Percentiles rank a stretch among this genome's conserved stretches.
phyloP scores from a whole-genome alignment of 2,329 filamentous ascomycete genomes.

The Ascomycota sp. region DNA sequence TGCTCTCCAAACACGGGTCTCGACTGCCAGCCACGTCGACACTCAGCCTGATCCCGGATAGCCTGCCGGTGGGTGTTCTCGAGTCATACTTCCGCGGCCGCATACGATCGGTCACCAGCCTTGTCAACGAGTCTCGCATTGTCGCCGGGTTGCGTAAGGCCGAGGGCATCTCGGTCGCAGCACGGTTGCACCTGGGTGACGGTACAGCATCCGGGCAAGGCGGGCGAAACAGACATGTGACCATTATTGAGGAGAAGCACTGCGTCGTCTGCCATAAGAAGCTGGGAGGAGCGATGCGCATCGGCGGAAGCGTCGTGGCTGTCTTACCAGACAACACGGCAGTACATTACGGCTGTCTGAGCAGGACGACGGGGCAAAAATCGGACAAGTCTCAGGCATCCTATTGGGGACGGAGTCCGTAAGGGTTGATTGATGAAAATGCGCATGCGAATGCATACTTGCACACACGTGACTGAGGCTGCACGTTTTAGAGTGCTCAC shows the following conservation, averaged over 20 bases:
- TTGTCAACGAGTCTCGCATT: constrained; percentile 63
- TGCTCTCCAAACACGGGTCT: constrained; percentile 84
- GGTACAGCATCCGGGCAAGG: constrained; percentile 29
- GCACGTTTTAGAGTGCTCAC: too few relatives aligned
- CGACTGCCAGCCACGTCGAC: constrained; percentile 76
- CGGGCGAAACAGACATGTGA: constrained; percentile 44
- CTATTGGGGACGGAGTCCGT: constrained; percentile 17
- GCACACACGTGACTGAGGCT: too few relatives aligned
- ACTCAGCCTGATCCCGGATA: constrained; percentile 64
- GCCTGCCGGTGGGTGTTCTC: constrained; percentile 57
- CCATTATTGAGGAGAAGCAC: constrained; percentile 70
- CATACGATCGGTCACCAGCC: constrained; percentile 67
- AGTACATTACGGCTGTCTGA: constrained; percentile 65
- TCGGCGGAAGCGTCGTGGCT: constrained; percentile 78
- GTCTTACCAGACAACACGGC: constrained; percentile 70
- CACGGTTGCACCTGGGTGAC: constrained; percentile 53
- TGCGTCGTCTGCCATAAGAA: constrained; percentile 89
- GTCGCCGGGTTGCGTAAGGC: constrained; percentile 58
- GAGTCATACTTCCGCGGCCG: constrained; percentile 83
- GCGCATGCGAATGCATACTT: too few relatives aligned
- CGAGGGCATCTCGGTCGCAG: constrained; percentile 58
- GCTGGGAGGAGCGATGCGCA: constrained; percentile 62
- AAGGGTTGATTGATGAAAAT: constrained; percentile 12
- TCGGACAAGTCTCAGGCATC: constrained; percentile 12
- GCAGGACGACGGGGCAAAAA: constrained; percentile 20